Percentiles rank a stretch among this genome's conserved stretches.
These are phyloP conservation scores for Podila verticillata DNA, from an alignment of 192 early-diverging fungal species.

Conservation along the genomic window DNA sequence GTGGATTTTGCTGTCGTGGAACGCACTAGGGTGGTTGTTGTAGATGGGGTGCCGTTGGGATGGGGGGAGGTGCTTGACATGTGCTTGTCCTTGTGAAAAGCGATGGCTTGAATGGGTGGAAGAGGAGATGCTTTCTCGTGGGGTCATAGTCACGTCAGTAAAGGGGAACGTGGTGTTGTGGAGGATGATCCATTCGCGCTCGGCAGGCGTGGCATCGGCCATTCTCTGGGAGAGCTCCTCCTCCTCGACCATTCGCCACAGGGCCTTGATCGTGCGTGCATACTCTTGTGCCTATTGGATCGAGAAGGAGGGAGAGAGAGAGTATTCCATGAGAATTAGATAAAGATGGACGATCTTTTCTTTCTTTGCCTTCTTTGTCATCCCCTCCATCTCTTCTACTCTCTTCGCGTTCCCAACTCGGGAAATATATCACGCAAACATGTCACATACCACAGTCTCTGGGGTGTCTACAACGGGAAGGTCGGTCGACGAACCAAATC, in stretches of 20 bases:
- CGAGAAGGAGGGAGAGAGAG: not conserved
- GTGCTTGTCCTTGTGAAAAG: not conserved
- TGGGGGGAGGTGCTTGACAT: not conserved
- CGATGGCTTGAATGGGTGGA: not conserved
- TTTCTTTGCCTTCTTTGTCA: not conserved
- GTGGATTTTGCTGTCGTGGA: not conserved
- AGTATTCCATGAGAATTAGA: not conserved
- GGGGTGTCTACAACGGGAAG: not conserved
- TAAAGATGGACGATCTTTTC: not conserved
- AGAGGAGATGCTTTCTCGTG: not conserved
- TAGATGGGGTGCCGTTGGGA: not conserved
- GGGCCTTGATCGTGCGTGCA: slow-evolving; percentile 41
- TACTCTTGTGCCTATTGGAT: slow-evolving; percentile 43
- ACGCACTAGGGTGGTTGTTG: not conserved
- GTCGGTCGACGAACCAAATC: slow-evolving; percentile 2
- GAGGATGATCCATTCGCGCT: slow-evolving; percentile 30
- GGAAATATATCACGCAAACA: not conserved
- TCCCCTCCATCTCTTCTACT: not conserved
- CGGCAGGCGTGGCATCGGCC: slow-evolving; percentile 24
- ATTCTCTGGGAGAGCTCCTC: slow-evolving; percentile 33
- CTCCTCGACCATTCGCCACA: slow-evolving; percentile 46
- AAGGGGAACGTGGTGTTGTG: slow-evolving; percentile 13
- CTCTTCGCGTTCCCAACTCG: not conserved
- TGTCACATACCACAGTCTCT: not conserved
- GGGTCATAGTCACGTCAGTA: slow-evolving; percentile 1